phyloP scores from a whole-genome alignment of 2,329 filamentous ascomycete species.

The Bipolaris bicolor region DNA sequence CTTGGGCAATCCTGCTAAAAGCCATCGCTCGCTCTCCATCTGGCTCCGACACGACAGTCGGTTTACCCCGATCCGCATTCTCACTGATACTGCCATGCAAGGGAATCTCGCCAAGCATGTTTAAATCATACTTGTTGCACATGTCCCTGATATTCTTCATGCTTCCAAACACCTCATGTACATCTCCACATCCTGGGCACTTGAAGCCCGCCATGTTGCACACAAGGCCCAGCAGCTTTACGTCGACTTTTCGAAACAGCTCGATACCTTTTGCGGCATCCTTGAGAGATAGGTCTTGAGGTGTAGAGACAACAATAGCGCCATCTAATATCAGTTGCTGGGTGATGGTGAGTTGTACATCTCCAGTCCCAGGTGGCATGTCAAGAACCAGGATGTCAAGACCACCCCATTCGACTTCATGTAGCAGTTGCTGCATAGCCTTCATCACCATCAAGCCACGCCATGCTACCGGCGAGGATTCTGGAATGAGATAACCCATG shows the following conservation, averaged over 20 bases:
- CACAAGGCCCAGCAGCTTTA: slow-evolving; percentile 82
- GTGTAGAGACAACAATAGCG: slow-evolving; percentile 87
- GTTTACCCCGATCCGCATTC: slow-evolving; percentile 84
- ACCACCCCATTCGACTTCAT: slow-evolving; percentile 92
- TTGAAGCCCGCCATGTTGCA: slow-evolving; percentile 51
- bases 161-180: slow-evolving; percentile 56
- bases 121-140: slow-evolving; percentile 74
- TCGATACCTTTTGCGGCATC: slow-evolving; percentile 91
- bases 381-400: slow-evolving; percentile 90
- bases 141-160: slow-evolving; percentile 78
- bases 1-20: slow-evolving; percentile 73
- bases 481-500: slow-evolving; percentile 89
- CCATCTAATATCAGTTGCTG: slow-evolving; percentile 91
- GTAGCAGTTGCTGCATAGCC: slow-evolving; percentile 90
- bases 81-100: slow-evolving; percentile 85
- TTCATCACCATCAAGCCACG: slow-evolving; percentile 98
- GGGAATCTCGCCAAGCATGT: slow-evolving; percentile 87
- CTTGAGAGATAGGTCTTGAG: slow-evolving; percentile 88
- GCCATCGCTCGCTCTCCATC: slow-evolving; percentile 71
- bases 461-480: slow-evolving; percentile 88
- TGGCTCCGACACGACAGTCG: slow-evolving; percentile 88
- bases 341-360: slow-evolving; percentile 95
- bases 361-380: slow-evolving; percentile 90
- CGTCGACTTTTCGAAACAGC: slow-evolving; percentile 86
- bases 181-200: slow-evolving; percentile 57